These are phyloP conservation scores for Pseudopyrenochaeta lycopersici DNA, from an alignment of 2,329 filamentous ascomycete species.

Conservation along the genomic window DNA sequence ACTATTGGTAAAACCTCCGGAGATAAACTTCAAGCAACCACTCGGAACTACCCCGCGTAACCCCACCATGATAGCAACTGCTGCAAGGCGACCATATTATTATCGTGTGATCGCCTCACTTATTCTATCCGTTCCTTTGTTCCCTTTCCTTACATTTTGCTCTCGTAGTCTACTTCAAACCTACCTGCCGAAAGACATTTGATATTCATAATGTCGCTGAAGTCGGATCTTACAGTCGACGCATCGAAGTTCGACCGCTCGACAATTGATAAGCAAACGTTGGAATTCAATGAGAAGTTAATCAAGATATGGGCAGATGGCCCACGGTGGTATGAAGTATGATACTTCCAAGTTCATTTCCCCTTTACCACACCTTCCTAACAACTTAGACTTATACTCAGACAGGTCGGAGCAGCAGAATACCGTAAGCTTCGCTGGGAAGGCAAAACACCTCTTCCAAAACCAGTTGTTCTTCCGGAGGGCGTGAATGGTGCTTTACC, in stretches of 20 bases:
- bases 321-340: slow-evolving; percentile 63
- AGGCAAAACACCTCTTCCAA: slow-evolving; percentile 62
- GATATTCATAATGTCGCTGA: slow-evolving; percentile 30
- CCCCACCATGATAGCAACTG: slow-evolving; percentile 17
- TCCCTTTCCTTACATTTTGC: neutral
- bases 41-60: slow-evolving; percentile 26
- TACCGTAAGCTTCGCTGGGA: slow-evolving; percentile 64
- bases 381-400: neutral
- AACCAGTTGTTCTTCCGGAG: slow-evolving; percentile 55
- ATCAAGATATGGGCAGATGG: slow-evolving; percentile 54
- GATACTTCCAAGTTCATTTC: neutral
- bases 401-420: slow-evolving; percentile 60
- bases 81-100: neutral
- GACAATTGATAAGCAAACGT: slow-evolving; percentile 52
- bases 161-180: neutral
- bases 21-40: neutral
- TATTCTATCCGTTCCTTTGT: neutral
- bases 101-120: neutral
- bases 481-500: slow-evolving; percentile 60
- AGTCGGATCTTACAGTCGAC: slow-evolving; percentile 54
- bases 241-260: slow-evolving; percentile 55
- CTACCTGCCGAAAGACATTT: neutral
- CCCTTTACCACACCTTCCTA: neutral
- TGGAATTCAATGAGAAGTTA: slow-evolving; percentile 55
- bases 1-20: neutral